Evolutionary conservation across 495 filamentous ascomycete genomes (phyloP).

Genomic region (Penicillium lagena): DNA sequence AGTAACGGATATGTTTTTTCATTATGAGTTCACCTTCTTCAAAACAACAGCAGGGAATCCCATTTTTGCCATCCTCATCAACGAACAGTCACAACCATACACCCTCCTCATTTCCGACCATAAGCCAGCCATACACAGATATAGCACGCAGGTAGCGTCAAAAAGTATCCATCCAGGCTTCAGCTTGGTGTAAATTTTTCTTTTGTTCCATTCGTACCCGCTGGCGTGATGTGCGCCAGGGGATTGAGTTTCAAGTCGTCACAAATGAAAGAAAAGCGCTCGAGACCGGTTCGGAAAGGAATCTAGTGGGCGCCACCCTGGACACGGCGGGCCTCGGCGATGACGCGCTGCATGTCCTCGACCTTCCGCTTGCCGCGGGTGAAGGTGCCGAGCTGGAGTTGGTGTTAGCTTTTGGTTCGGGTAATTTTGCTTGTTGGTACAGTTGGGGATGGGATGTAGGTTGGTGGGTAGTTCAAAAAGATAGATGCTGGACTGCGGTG

Average conservation of each 20-base stretch:
- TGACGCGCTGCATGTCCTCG: slow-evolving; percentile 94
- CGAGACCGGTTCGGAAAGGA: slow-evolving; percentile 23
- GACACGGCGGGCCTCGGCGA: slow-evolving; percentile 84
- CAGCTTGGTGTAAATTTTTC: slow-evolving; percentile 10
- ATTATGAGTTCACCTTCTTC: slow-evolving; percentile 27
- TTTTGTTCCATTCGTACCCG: slow-evolving; percentile 9
- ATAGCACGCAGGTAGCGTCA: slow-evolving; percentile 5
- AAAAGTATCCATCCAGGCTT: slow-evolving; percentile 1
- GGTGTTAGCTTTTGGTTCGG: slow-evolving; percentile 11
- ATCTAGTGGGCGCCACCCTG: slow-evolving; percentile 59
- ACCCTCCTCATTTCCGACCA: slow-evolving; percentile 18
- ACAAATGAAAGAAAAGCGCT: slow-evolving; percentile 23
- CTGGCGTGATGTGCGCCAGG: slow-evolving; percentile 15
- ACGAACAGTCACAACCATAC: slow-evolving; percentile 17
- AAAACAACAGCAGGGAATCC: slow-evolving; percentile 15
- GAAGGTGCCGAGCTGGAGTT: slow-evolving; percentile 81
- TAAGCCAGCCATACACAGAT: slow-evolving; percentile 16
- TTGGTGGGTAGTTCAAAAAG: no score
- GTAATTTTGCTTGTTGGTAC: neutral
- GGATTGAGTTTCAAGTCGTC: slow-evolving; percentile 21
- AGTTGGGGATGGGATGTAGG: neutral
- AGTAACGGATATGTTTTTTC: slow-evolving; percentile 23
- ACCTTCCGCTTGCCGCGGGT: slow-evolving; percentile 97
- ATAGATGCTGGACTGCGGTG: no score
- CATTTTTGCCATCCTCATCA: slow-evolving; percentile 28